Evolutionary conservation across 495 filamentous ascomycete species (phyloP), one percentile per base, ranked within the genome.

Genomic region (Penicillium goetzii): DNA sequence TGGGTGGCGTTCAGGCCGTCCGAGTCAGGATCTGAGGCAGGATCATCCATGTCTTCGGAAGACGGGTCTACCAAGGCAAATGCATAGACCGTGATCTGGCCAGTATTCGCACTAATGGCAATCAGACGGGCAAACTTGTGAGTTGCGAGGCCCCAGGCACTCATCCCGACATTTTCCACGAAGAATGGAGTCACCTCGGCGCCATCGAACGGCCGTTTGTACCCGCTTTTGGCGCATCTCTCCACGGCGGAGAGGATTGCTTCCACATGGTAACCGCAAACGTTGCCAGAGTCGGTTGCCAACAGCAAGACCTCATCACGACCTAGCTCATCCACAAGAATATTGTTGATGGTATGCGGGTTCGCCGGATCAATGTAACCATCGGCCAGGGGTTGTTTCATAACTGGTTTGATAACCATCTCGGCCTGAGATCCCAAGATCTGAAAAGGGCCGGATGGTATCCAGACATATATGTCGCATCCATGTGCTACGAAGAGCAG

Each of bases 121-220:
- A 99, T 85, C 40, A 97, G 74, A 3, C 92, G 83, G 14, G 89
- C 88, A 62, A 87, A 80, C 64, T 88, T 85, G 68, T 98, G 94
- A 15, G 95, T 84, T 8, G 94, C 91, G 38, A 99, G 70, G 1
- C 95, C 95, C 95, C 95, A 99, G 4, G 92, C 94, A 61, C 90
- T 93, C 28, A 71, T 75, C 2, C 82, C 85, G 21, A 97, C 92
- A 73, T 89, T 90, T 57, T 89, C 83, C 67, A 86, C 84, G 60
- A 96, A 91, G 72, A 93, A 90, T 0, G 87, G 81, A 54, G 74
- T 70, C 17, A 80, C 65, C 56, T 74, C 67, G 17, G 72, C 43
- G 11, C 72, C 69, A 58, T 76, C 62, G 33, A 75, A 62, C 4
- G 72, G 74, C 12, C 62, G 61, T 8, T 63, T 58, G 23, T 77